Base-by-base conservation (phyloP, 192 early-diverging fungal genomes). In the Dissophora globulifera region DNA sequence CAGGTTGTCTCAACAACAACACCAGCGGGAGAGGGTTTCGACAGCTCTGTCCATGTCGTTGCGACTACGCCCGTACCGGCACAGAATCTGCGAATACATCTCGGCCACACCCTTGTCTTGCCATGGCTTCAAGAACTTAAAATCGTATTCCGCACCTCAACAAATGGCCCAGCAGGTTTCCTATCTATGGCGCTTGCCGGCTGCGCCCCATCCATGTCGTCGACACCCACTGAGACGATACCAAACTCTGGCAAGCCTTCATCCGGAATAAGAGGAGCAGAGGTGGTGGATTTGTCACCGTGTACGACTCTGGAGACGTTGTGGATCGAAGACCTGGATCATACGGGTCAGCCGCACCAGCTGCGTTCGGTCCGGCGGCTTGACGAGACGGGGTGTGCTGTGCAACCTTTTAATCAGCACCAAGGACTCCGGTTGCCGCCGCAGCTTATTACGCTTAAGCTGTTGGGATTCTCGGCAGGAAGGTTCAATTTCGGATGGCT, bases 401-500 rank as follows among this genome's bases (percentile, higher is more conserved):
- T 51, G 12, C 2, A 41, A 17, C 49, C 60, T 13, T 62, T 62
- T 27, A 38, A 32, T 17, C 22, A 32, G 11, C 15, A 62, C 40
- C 48, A 40, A 42, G 60, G 60, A 41, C 12, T 62, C 49, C 13
- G 15, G 15, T 41, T 62, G 3, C 60, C 60, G 4, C 4, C 48
- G 20, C 47, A 35, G 3, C 25, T 62, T 16, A 62, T 41, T 29
- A 15, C 60, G 4, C 17, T 62, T 11, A 30, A 38, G 15, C 35
- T 62, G 49, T n/a, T 51, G 0, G 60, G 60, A 1, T 13, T 40
- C 9, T 51, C 60, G 4, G 60, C 60, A 17, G 35, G 42, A 8
- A 17, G 3, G 33, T 62, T 62, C 49, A 62, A 62, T 27, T 51
- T 62, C n/a, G 60, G 49, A 17, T 62, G 47, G 60, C 38, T 62